phyloP scores from a whole-genome alignment of 805 yeast species.

The Candida pini region DNA sequence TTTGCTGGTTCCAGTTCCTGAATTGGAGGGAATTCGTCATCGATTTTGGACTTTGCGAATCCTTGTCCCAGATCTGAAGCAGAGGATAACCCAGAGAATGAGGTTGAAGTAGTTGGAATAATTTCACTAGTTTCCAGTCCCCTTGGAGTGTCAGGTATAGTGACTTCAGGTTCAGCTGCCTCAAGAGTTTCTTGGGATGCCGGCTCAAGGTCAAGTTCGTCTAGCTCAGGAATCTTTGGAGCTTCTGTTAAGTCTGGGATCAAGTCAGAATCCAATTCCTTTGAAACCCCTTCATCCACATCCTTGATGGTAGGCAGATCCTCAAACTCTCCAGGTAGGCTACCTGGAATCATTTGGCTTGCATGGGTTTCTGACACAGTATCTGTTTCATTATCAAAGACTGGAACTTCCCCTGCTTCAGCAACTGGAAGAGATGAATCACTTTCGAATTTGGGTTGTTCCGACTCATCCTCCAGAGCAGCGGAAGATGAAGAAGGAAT shows the following conservation, averaged over 20 bases:
- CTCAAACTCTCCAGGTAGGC: conserved; percentile 12
- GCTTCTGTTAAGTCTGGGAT: too few relatives aligned
- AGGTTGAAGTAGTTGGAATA: too few relatives aligned
- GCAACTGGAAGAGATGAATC: not conserved
- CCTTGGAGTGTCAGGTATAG: not conserved
- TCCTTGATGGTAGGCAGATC: too few relatives aligned
- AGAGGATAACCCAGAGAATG: too few relatives aligned
- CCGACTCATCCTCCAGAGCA: too few relatives aligned
- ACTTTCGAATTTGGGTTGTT: too few relatives aligned
- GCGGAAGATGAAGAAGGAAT: conserved; percentile 1
- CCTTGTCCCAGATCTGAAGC: not conserved
- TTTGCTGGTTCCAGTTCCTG: conserved; percentile 50
- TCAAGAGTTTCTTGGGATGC: not conserved
- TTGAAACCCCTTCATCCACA: too few relatives aligned
- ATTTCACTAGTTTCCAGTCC: too few relatives aligned
- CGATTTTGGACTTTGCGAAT: conserved; percentile 13
- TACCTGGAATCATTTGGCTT: conserved; percentile 7
- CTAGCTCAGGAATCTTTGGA: too few relatives aligned
- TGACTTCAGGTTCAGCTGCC: not conserved
- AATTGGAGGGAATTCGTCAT: conserved; percentile 59
- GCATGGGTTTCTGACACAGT: not conserved
- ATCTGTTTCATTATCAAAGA: not conserved
- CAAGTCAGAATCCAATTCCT: not conserved
- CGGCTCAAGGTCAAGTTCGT: not conserved
- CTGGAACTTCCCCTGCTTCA: not conserved